Evolutionary conservation across 2,329 filamentous ascomycete genomes (phyloP).

Genomic region (Thermoascus crustaceus): DNA sequence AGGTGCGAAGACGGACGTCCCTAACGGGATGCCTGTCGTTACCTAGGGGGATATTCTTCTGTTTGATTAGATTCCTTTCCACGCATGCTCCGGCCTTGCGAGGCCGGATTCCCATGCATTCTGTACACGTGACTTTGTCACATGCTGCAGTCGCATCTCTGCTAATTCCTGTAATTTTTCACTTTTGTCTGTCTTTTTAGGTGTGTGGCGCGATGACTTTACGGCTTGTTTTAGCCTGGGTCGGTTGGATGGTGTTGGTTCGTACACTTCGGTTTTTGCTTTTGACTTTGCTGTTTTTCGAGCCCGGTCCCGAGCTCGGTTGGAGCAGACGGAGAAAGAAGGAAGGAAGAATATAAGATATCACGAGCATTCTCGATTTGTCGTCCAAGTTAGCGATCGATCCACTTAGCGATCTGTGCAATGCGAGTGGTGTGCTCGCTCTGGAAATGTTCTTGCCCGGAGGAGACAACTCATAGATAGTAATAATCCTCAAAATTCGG

Average conservation of each 20-base stretch:
- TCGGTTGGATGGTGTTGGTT: slow-evolving; percentile 1
- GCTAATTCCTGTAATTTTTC: not conserved
- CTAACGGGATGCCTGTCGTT: slow-evolving; percentile 19
- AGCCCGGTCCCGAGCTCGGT: no score
- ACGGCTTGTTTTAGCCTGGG: slow-evolving; percentile 1
- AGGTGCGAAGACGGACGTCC: slow-evolving; percentile 21
- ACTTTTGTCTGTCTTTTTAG: not conserved
- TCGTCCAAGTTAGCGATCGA: no score
- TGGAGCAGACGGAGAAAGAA: no score
- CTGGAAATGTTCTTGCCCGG: no score
- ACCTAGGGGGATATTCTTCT: not conserved
- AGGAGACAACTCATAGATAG: no score
- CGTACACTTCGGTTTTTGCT: not conserved
- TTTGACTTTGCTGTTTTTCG: no score
- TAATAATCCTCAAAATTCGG: no score
- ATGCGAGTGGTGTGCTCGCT: no score
- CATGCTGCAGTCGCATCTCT: not conserved
- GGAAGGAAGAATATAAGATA: no score
- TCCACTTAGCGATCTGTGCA: no score
- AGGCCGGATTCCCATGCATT: not conserved
- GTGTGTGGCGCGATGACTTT: not conserved
- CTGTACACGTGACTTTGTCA: not conserved
- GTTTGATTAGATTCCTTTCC: slow-evolving; percentile 7
- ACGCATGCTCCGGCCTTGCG: no score
- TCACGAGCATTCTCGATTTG: no score